Base-by-base conservation (phyloP, 768 basidiomycete species). In the Termitomyces sp. region DNA sequence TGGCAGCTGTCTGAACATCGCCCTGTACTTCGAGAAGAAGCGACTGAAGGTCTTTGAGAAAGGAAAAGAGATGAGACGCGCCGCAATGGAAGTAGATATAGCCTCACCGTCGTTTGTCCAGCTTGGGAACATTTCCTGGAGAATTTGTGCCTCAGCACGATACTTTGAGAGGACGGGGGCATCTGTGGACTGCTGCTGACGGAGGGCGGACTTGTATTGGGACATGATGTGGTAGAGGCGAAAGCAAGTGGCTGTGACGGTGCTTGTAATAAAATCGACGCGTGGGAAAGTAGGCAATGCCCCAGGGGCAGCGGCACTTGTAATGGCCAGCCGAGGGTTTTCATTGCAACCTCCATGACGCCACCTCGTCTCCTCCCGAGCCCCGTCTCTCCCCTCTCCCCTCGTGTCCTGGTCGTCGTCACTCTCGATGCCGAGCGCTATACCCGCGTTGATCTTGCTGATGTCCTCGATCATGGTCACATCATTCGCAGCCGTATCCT, bases 91-190 rank as follows among this genome's bases (percentile, higher is more conserved):
- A 57, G 55, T 52, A 48, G 43, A 54, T 43, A 32, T 32, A 56
- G 54, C 62, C 67, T 51, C 61, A 84, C 90, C 90, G 63, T 90
- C 88, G 60, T 73, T 74, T 63, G 87, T 80, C 81, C 81, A 91
- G 61, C 64, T 56, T 5, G 89, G 83, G 64, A 90, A 92, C 56
- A 80, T 67, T 65, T 91, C 90, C 67, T 84, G 81, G 6, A 93
- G 82, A 47, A 82, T 80, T 28, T 73, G 70, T 9, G 83, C 80
- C 61, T 90, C 74, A 0, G 71, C 17, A 49, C 77, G 78, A 64
- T 75, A 84, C 65, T 81, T 84, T 55, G 67, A 63, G 55, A 71
- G 60, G 41, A 73, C 74, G 52, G 66, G 51, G 34, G 65, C 56
- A 34, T 71, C 69, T 56, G 71, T 53, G 34, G 69, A 65, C 55